Base-by-base conservation (phyloP, 352 stramenopile species). In the Peronospora destructor region DNA sequence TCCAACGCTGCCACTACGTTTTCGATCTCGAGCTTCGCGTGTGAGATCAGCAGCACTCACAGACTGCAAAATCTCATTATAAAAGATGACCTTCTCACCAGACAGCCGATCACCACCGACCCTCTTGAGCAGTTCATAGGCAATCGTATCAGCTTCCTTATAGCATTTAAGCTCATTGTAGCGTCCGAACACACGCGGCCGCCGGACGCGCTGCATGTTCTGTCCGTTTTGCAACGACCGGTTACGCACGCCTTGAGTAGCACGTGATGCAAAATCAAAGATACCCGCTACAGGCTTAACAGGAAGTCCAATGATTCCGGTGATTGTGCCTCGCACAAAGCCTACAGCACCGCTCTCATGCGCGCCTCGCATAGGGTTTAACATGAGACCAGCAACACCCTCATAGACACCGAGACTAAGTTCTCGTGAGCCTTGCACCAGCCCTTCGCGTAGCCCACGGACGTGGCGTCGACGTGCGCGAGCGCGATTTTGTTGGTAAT, bases 111-210 rank as follows among this genome's bases (percentile, higher is more conserved):
- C 42, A 6, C 81, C 81, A 2, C 76, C 80, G 0, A 82, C 87
- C 30, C 79, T 76, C 52, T 83, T 85, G 7, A 94, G 64, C 49
- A 94, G 46, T 45, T 92, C 80, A 45, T 92, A 90, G 13, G 84
- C 84, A 48, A 92, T 86, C 9, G 79, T 79, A 43, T 94, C 84
- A 3, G 79, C 82, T 68, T 94, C 82, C 49, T 91, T 91, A 68
- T 93, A 94, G 56, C 73, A 89, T 38, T 87, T 91, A 9, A 94
- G 71, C 38, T 94, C 82, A 38, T 92, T 93, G 61, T 91, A 93
- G 16, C 84, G 84, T 17, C 84, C 84, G 68, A 94, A 94, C 34
- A 94, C 84, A 26, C 84, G 82, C 2, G 84, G 84, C 11, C 78
- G 61, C 14, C 84, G 80, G 14, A 94, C 79, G 19, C 84, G 71